Base-by-base conservation (phyloP, 1,284 basidiomycete species). In the Malassezia pachydermatis region DNA sequence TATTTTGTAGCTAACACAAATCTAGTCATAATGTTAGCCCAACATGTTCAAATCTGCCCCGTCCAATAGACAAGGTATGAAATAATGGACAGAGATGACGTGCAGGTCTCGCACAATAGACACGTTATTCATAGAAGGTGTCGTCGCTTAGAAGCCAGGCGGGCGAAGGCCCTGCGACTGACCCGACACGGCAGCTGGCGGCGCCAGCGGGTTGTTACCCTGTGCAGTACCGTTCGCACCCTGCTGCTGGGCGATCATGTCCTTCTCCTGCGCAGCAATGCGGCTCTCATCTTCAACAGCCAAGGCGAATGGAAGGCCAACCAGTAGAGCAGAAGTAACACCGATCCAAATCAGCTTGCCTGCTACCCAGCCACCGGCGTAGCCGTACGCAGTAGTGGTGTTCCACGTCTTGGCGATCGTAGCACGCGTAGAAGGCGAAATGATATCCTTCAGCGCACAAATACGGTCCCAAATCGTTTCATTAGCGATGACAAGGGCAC, bases 231-330 rank as follows among this genome's bases (percentile, higher is more conserved):
- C 84, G 75, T 90, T 87, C 16, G 83, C 83, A 32, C 89, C 89
- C 68, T 87, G 83, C 73, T 88, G 88, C 73, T 94, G 88, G 44
- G 86, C 86, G 60, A 86, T 76, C 79, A 89, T 82, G 74, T 96
- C 89, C 76, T 86, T 84, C 76, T 98, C 92, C 75, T 96, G 90
- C 49, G 84, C 83, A 5, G 89, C 84, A 53, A 94, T 81, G 75
- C 88, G 88, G 42, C 85, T 84, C 76, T 98, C 92, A 74, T 94
- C 92, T 75, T 98, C 92, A 58, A 96, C 79, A 48, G 83, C 84
- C 59, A 98, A 78, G 2, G 89, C 88, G 59, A 95, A 79, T 23
- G 92, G 92, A 41, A 98, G 78, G 6, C 87, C 94, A 41, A 98
- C 83, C 51, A 98, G 80, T 41, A 98, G 77, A 1, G 89, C 88